Evolutionary conservation across 257 asterid species (phyloP), one percentile per base, ranked within the genome.

Genomic region (Petrea volubilis): DNA sequence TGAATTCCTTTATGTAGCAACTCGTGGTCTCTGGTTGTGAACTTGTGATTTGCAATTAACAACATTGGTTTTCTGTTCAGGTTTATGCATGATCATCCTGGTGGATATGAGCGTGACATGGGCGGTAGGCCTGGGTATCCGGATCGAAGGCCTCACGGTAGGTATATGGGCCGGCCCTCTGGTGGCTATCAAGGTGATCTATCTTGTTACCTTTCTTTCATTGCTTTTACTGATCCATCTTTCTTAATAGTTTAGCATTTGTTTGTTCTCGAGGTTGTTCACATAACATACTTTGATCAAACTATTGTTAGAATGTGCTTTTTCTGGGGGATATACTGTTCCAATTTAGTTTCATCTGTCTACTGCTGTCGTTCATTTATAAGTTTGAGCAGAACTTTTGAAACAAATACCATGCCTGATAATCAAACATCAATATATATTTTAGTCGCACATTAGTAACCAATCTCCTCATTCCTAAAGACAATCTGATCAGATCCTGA

Each of bases 141-240:
- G 41, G 96, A 94, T 75, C 97, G 91, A 67, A 89, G 97, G 78
- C 88, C 84, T 78, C 96, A 80, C 79, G 96, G 99, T 71, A 88
- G 97, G 76, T 74, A 74, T 59, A 73, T 82, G 83, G 97, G 97
- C 49, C 92, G 97, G 23, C 51, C 87, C 28, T 72, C 86, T 67
- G 96, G 92, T 75, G 95, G 95, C 75, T 86, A 82, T 78, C 95
- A 87, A 75, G 96, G 96, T 65, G 81, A 77, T 81, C 80, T 66
- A 55, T 82, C 74, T 74, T 68, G 80, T 79, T 47, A 58, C 58
- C 57, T 69, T 64, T 9, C 51, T 29, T 43, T 25, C 62, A 64
- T 68, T 70, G 31, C 14, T 66, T 17, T 31, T 57, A 52, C 21
- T 41, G 9, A 18, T 25, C 12, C 55, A 34, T 28, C 41, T 77